Percentiles rank a stretch among this genome's conserved stretches.
phyloP scores from a whole-genome alignment of 2,329 filamentous ascomycete species.

The Apiospora pterosperma region DNA sequence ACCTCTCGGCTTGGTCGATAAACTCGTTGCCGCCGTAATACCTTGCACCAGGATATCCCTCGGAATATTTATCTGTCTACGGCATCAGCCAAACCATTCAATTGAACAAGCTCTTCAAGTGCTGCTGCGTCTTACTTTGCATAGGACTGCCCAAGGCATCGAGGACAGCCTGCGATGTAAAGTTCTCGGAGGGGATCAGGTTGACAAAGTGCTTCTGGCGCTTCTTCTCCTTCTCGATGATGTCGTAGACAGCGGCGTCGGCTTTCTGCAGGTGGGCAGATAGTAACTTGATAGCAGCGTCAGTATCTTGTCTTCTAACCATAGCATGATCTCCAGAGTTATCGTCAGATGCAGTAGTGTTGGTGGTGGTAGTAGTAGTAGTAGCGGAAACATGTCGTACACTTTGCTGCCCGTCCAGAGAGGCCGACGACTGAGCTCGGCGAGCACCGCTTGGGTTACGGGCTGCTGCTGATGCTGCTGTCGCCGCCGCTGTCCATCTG shows the following conservation, averaged over 20 bases:
- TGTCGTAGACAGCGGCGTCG: slow-evolving; percentile 82
- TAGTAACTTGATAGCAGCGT: slow-evolving; percentile 59
- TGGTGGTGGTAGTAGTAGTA: not conserved
- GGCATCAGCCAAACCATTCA: slow-evolving; percentile 25
- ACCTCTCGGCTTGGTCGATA: slow-evolving; percentile 84
- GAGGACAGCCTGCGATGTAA: slow-evolving; percentile 87
- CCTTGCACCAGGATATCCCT: slow-evolving; percentile 92
- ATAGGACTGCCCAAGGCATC: slow-evolving; percentile 91
- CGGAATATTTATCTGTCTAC: slow-evolving; percentile 85
- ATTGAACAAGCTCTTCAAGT: not conserved
- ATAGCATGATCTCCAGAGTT: slow-evolving; percentile 7
- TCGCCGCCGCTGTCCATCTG: slow-evolving; percentile 26
- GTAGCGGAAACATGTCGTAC: slow-evolving; percentile 32
- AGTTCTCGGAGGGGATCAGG: slow-evolving; percentile 92
- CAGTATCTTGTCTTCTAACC: slow-evolving; percentile 10
- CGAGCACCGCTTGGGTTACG: slow-evolving; percentile 19
- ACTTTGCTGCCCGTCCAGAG: slow-evolving; percentile 57
- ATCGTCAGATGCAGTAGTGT: not conserved
- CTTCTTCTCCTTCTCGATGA: slow-evolving; percentile 94
- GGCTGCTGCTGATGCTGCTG: slow-evolving; percentile 10
- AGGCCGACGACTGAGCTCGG: slow-evolving; percentile 43
- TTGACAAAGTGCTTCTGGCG: slow-evolving; percentile 99
- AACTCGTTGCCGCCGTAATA: slow-evolving; percentile 98
- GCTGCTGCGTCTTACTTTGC: slow-evolving; percentile 66
- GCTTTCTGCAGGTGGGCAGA: slow-evolving; percentile 75